Percentiles rank a stretch among this genome's conserved stretches.
These are phyloP conservation scores for Globisporangium emineosum DNA, from an alignment of 352 stramenopile species.

Conservation along the genomic window DNA sequence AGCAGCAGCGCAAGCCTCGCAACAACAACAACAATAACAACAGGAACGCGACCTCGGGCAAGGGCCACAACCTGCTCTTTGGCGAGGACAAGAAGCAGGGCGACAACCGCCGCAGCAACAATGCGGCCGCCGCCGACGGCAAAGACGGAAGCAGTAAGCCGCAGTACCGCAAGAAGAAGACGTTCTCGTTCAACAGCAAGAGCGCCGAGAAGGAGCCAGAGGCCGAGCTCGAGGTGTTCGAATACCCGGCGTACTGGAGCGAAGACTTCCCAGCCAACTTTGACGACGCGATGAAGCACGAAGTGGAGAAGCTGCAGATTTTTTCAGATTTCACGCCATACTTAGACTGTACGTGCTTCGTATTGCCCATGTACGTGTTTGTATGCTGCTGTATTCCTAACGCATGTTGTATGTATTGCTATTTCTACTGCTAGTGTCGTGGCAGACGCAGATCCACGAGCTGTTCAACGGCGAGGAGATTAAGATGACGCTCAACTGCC, in stretches of 20 bases:
- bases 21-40: slow-evolving; percentile 6
- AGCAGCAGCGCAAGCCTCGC: slow-evolving; percentile 25
- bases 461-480: slow-evolving; percentile 64
- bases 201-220: slow-evolving; percentile 28
- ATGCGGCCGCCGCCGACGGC: slow-evolving; percentile 17
- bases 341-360: slow-evolving; percentile 45
- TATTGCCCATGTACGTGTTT: slow-evolving; percentile 5
- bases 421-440: slow-evolving; percentile 39
- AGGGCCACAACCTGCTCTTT: slow-evolving; percentile 36
- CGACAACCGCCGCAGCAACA: slow-evolving; percentile 3
- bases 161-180: slow-evolving; percentile 53
- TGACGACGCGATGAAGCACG: slow-evolving; percentile 82
- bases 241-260: slow-evolving; percentile 72
- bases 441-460: slow-evolving; percentile 77
- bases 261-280: slow-evolving; percentile 71
- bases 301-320: slow-evolving; percentile 83
- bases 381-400: neutral
- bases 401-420: neutral
- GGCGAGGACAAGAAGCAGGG: slow-evolving; percentile 17
- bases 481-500: slow-evolving; percentile 72
- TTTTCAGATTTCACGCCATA: slow-evolving; percentile 75
- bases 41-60: slow-evolving; percentile 20
- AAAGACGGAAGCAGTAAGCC: slow-evolving; percentile 10
- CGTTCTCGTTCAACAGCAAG: slow-evolving; percentile 61
- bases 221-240: slow-evolving; percentile 59